Conservation (phyloP, 805 yeast genomes). For the Suhomyces canberraensis region DNA sequence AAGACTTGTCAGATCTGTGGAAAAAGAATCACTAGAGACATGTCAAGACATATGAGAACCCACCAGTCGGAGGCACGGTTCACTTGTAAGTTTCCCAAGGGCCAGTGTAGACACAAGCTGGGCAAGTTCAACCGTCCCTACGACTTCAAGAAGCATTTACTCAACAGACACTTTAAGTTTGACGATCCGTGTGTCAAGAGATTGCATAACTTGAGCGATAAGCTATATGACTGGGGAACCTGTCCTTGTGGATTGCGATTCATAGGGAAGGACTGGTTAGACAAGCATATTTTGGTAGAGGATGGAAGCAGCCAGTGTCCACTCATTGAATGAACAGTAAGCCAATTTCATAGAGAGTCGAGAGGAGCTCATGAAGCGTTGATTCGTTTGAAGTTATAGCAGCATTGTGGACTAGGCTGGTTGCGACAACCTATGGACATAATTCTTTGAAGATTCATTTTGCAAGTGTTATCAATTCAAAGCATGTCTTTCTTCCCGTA, state of each 20-base stretch:
- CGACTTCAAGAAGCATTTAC: conserved; percentile 62
- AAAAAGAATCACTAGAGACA: conserved; percentile 54
- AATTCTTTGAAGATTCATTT: no score
- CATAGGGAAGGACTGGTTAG: conserved; percentile 34
- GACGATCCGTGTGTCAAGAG: conserved; percentile 44
- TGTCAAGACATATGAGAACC: conserved; percentile 60
- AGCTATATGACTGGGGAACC: conserved; percentile 47
- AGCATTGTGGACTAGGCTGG: no score
- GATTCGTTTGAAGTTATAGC: no score
- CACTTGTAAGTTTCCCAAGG: conserved; percentile 54
- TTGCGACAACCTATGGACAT: no score
- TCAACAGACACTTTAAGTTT: conserved; percentile 58
- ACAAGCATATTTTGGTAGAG: conserved; percentile 30
- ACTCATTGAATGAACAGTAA: conserved; percentile 6
- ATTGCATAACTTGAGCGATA: conserved; percentile 50
- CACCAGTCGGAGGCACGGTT: conserved; percentile 58
- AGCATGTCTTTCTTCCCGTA: no score
- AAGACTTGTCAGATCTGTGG: conserved; percentile 51
- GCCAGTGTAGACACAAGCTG: conserved; percentile 54
- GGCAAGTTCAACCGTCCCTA: conserved; percentile 66
- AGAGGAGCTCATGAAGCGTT: no score
- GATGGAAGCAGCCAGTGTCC: conserved; percentile 12
- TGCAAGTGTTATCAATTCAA: no score
- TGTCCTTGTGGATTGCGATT: conserved; percentile 44
- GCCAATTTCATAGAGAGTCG: not conserved